Evolutionary conservation across 2,329 filamentous ascomycete genomes (phyloP), one percentile per base, ranked within the genome.

Genomic region (Aschersonia sp.): DNA sequence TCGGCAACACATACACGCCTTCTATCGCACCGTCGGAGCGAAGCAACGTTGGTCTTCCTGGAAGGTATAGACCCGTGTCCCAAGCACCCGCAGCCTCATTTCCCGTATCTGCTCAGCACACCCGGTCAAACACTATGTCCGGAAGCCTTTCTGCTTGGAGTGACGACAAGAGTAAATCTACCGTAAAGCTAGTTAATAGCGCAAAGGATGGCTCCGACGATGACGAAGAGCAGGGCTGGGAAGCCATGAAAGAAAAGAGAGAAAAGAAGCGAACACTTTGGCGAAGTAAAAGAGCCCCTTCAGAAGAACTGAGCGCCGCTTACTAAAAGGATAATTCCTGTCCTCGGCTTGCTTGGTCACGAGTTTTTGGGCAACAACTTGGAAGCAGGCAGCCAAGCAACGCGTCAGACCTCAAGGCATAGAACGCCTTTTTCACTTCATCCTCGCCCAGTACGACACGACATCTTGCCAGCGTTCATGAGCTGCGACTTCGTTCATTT

Each of bases 21-120:
- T 97, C 91, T 1, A 94, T 98, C 55, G 91, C 92, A 2, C 92
- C 92, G 1, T 95, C 88, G 4, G 92, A 97, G 68, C 84, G 92
- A 51, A 97, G 89, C 72, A 97, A 94, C 62, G 72, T 96, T 51
- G 92, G 92, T 12, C 75, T 94, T 47, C 89, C 92, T 6, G 83
- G 87, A 32, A 81, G 92, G 43, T 98, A 98, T 66, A 79, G 92
- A 44, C 89, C 92, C 1, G 91, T 97, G 1, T 89, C 86, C 0
- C 82, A 84, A 42, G 70, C 74, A 48, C 71, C 69, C 5, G 56
- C 55, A 6, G 53, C 12, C 2, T 9, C 56, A 0, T 56, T 49
- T 58, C 65, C 43, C 53, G 59, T 52, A 28, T 53, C 55, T 45
- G 54, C 48, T 50, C 61, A 61, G 52, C 56, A 51, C 5, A n/a